These are phyloP conservation scores for Rutstroemia sydowiana DNA, from an alignment of 2,329 filamentous ascomycete species.

Conservation along the genomic window DNA sequence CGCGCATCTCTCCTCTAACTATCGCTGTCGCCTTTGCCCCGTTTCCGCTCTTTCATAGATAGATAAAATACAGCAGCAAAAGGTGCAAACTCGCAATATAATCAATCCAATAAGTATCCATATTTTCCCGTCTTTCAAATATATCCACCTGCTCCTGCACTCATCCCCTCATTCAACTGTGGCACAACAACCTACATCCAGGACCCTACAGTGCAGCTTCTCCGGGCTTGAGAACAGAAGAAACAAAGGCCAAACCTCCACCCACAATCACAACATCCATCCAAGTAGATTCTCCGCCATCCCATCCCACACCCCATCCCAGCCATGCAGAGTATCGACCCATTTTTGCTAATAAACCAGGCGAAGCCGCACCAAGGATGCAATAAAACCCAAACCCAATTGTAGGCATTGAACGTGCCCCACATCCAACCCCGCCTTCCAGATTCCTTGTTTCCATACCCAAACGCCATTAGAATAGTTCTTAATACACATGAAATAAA, in stretches of 20 bases:
- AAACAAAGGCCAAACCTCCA: neutral
- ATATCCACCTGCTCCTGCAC: too few species aligned
- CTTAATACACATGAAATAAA: constrained; percentile 4
- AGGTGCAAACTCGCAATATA: neutral
- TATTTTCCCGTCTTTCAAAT: too few species aligned
- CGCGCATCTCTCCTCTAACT: neutral
- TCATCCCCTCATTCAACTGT: too few species aligned
- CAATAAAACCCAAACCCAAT: neutral
- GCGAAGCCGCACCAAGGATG: too few species aligned
- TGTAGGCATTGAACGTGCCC: too few species aligned
- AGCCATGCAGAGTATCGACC: neutral
- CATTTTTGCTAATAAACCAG: too few species aligned
- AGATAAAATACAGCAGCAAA: neutral
- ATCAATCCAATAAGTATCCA: too few species aligned
- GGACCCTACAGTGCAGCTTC: too few species aligned
- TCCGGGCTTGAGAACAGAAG: neutral
- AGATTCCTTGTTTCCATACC: neutral
- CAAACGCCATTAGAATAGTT: constrained; percentile 2
- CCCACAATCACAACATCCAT: neutral
- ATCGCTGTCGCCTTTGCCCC: too few species aligned
- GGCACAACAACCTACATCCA: too few species aligned
- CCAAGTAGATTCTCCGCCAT: neutral
- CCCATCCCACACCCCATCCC: neutral
- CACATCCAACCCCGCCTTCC: neutral
- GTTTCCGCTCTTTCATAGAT: neutral